Evolutionary conservation across 192 early-diverging fungal genomes (phyloP).

Genomic region (Obelidium mucronatum): DNA sequence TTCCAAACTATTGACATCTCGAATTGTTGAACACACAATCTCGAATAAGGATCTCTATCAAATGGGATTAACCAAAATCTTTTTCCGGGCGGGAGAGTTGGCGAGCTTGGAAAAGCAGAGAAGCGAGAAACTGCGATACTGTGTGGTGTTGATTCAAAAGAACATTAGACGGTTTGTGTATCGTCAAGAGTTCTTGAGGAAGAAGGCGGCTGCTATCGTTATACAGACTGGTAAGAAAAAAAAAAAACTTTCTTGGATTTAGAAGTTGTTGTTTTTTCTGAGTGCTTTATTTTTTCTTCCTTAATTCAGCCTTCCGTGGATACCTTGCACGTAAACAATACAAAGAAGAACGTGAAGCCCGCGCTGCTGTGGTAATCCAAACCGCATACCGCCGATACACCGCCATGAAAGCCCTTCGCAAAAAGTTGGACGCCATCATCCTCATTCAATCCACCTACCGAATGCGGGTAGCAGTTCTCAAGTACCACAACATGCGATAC

Average conservation of each 20-base stretch:
- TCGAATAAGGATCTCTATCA: slow-evolving; percentile 87
- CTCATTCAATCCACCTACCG: slow-evolving; percentile 56
- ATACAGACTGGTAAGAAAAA: slow-evolving; percentile 67
- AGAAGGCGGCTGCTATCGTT: slow-evolving; percentile 59
- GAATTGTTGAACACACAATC: slow-evolving; percentile 70
- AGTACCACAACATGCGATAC: slow-evolving; percentile 62
- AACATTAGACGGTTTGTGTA: slow-evolving; percentile 78
- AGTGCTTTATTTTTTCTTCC: slow-evolving; percentile 39
- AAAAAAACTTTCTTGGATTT: too few relatives aligned
- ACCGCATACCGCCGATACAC: slow-evolving; percentile 69
- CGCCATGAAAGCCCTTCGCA: slow-evolving; percentile 42
- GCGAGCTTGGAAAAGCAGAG: slow-evolving; percentile 91
- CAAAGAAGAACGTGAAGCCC: slow-evolving; percentile 58
- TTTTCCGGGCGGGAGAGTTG: slow-evolving; percentile 97
- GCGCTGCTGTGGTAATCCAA: slow-evolving; percentile 78
- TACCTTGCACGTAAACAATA: slow-evolving; percentile 70
- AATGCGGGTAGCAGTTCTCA: slow-evolving; percentile 59
- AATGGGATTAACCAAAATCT: slow-evolving; percentile 94
- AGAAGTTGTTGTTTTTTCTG: not conserved
- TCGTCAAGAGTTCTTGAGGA: slow-evolving; percentile 37
- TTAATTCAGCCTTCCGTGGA: slow-evolving; percentile 55
- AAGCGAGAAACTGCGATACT: slow-evolving; percentile 78
- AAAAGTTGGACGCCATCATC: slow-evolving; percentile 42
- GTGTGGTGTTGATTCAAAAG: slow-evolving; percentile 90
- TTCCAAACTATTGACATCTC: slow-evolving; percentile 49